Percentiles rank a stretch among this genome's conserved stretches.
Conservation (phyloP, 2,329 filamentous ascomycete genomes). For the Paecilomyces dactylethromorphus region DNA sequence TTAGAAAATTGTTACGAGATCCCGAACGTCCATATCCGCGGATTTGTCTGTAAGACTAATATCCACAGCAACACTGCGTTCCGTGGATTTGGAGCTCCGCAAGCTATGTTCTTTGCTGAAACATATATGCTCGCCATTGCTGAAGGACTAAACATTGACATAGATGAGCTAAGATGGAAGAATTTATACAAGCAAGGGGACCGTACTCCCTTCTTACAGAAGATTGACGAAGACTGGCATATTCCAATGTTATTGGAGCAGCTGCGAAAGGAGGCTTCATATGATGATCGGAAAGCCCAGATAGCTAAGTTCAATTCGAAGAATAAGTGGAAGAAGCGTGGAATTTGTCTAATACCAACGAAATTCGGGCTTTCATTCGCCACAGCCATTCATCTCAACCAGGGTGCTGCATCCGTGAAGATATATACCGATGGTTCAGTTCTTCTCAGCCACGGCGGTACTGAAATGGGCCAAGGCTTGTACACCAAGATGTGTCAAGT, state of each 20-base stretch:
- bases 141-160: slow-evolving; percentile 10
- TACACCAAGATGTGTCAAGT: slow-evolving; percentile 20
- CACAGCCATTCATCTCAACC: slow-evolving; percentile 18
- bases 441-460: slow-evolving; percentile 17
- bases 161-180: slow-evolving; percentile 12
- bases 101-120: slow-evolving; percentile 18
- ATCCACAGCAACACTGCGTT: slow-evolving; percentile 18
- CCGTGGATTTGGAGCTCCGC: slow-evolving; percentile 17
- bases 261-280: slow-evolving; percentile 9
- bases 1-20: slow-evolving; percentile 18
- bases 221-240: slow-evolving; percentile 19
- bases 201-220: slow-evolving; percentile 15
- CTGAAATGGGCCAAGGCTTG: slow-evolving; percentile 20
- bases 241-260: slow-evolving; percentile 16
- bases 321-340: slow-evolving; percentile 16
- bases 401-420: slow-evolving; percentile 13
- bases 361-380: slow-evolving; percentile 21
- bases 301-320: slow-evolving; percentile 10
- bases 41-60: slow-evolving; percentile 17
- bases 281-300: slow-evolving; percentile 7
- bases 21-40: slow-evolving; percentile 14
- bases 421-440: slow-evolving; percentile 17
- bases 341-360: slow-evolving; percentile 15
- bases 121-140: slow-evolving; percentile 14
- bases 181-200: slow-evolving; percentile 16